Evolutionary conservation across 2,329 filamentous ascomycete genomes (phyloP).

Genomic region (Alternaria arbusti): DNA sequence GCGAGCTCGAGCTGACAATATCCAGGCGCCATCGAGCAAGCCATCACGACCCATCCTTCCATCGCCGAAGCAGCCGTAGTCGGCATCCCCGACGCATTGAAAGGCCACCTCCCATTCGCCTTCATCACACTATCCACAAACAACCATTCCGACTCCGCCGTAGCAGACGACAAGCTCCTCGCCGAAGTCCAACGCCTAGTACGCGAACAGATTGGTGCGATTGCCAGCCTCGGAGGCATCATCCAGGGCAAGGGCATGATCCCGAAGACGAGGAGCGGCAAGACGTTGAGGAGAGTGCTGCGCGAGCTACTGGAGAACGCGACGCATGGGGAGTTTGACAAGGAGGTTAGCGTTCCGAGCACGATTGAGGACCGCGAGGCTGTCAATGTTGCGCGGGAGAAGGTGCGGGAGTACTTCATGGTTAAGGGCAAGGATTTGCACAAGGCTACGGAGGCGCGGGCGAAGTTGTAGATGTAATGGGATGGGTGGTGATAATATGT

Average conservation of each 20-base stretch:
- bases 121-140: conserved; percentile 72
- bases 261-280: conserved; percentile 89
- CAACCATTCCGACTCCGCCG: conserved; percentile 59
- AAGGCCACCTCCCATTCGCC: conserved; percentile 90
- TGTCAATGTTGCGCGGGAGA: conserved; percentile 74
- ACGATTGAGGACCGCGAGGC: conserved; percentile 83
- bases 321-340: conserved; percentile 73
- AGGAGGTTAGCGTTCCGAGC: conserved; percentile 75
- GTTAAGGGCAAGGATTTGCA: conserved; percentile 49
- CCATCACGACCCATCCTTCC: conserved; percentile 77
- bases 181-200: conserved; percentile 75
- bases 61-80: conserved; percentile 88
- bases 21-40: conserved; percentile 85
- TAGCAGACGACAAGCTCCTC: conserved; percentile 58
- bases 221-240: conserved; percentile 84
- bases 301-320: conserved; percentile 85
- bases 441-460: conserved; percentile 47
- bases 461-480: conserved; percentile 51
- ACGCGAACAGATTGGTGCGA: conserved; percentile 82
- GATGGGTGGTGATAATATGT: neutral
- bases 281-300: conserved; percentile 83
- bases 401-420: conserved; percentile 78
- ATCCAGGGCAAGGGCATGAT: conserved; percentile 87
- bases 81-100: conserved; percentile 81
- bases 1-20: conserved; percentile 5